Evolutionary conservation across 345 rosid species (phyloP).

Genomic region (Linum tenue): DNA sequence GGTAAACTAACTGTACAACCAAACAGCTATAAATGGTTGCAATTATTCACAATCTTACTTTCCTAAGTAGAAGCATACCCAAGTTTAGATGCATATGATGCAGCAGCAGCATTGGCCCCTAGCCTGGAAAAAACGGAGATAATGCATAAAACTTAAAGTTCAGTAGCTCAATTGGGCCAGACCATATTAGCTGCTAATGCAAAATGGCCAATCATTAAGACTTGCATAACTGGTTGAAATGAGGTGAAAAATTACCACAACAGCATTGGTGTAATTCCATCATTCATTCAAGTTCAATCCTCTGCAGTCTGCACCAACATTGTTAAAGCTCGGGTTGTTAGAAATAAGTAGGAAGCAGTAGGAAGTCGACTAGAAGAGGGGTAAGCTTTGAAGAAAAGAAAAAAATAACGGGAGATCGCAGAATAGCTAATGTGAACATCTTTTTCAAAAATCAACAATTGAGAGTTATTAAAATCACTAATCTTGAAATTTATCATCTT

Average conservation of each 20-base stretch:
- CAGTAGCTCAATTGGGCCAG: too few relatives aligned
- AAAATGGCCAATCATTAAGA: neutral
- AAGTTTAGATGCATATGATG: conserved; percentile 44
- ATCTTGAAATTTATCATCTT: too few relatives aligned
- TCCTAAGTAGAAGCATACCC: conserved; percentile 39
- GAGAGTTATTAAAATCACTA: too few relatives aligned
- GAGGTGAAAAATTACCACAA: conserved; percentile 39
- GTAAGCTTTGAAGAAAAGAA: too few relatives aligned
- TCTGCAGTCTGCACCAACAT: too few relatives aligned
- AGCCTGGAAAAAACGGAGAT: conserved; percentile 27
- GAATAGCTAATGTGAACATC: too few relatives aligned
- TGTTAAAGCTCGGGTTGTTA: too few relatives aligned
- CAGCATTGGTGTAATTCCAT: conserved; percentile 52
- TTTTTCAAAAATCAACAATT: too few relatives aligned
- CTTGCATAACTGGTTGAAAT: neutral
- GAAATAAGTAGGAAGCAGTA: too few relatives aligned
- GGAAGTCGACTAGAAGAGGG: too few relatives aligned
- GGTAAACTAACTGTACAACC: neutral
- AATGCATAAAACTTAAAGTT: neutral
- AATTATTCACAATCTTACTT: neutral
- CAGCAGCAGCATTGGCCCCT: conserved; percentile 41
- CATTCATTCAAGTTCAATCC: conserved; percentile 14
- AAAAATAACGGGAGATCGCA: too few relatives aligned
- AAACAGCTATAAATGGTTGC: neutral
- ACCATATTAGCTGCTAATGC: neutral